Evolutionary conservation across 2,329 filamentous ascomycete species (phyloP).

Genomic region (Akanthomyces uredinophilus): DNA sequence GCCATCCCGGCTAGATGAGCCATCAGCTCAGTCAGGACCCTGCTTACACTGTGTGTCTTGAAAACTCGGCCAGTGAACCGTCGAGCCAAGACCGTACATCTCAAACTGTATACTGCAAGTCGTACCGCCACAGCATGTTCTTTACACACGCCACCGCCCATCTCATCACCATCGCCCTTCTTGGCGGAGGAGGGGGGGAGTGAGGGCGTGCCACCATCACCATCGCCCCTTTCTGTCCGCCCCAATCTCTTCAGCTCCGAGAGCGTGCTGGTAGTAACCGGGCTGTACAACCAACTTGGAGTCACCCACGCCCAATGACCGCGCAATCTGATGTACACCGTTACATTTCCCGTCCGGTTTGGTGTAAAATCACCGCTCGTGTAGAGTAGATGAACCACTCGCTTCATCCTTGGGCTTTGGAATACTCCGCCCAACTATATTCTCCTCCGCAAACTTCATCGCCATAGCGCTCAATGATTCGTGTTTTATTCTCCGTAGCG

Average conservation of each 20-base stretch:
- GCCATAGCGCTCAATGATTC: not conserved
- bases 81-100: no score
- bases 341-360: not conserved
- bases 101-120: no score
- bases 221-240: not conserved
- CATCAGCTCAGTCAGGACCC: no score
- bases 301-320: not conserved
- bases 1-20: no score
- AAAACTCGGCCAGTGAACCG: no score
- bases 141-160: not conserved
- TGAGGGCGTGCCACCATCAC: no score
- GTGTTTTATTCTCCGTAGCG: no score
- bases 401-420: not conserved
- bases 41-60: no score
- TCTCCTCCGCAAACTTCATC: not conserved
- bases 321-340: not conserved
- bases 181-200: not conserved
- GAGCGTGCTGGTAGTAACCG: not conserved
- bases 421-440: not conserved
- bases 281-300: not conserved
- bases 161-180: not conserved
- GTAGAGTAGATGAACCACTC: not conserved
- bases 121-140: not conserved
- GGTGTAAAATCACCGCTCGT: not conserved
- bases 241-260: slow-evolving; percentile 5